Evolutionary conservation across 2,329 filamentous ascomycete species (phyloP).

Genomic region (Fusarium sp.): DNA sequence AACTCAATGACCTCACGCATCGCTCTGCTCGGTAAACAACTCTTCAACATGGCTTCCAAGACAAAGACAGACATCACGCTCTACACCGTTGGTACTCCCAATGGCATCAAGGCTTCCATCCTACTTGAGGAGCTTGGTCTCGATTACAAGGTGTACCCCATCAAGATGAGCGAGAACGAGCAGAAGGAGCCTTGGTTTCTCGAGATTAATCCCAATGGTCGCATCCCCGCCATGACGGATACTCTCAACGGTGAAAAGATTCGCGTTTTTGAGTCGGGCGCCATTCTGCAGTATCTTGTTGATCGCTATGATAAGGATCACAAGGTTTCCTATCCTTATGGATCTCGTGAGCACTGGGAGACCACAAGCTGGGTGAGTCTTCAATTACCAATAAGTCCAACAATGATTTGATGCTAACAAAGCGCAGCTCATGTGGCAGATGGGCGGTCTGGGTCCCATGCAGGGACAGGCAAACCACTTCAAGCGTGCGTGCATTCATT

Average conservation of each 20-base stretch:
- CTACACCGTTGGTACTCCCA: slow-evolving; percentile 86
- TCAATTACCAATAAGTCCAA: neutral
- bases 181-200: slow-evolving; percentile 91
- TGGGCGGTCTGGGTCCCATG: slow-evolving; percentile 85
- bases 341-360: slow-evolving; percentile 81
- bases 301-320: slow-evolving; percentile 84
- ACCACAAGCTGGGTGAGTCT: slow-evolving; percentile 77
- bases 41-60: slow-evolving; percentile 48
- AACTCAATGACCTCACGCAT: slow-evolving; percentile 42
- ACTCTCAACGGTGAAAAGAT: slow-evolving; percentile 81
- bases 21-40: slow-evolving; percentile 40
- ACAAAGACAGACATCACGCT: slow-evolving; percentile 75
- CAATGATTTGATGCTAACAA: slow-evolving; percentile 2
- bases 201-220: slow-evolving; percentile 91
- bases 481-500: slow-evolving; percentile 59
- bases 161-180: slow-evolving; percentile 79
- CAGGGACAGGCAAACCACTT: slow-evolving; percentile 88
- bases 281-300: slow-evolving; percentile 86
- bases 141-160: slow-evolving; percentile 78
- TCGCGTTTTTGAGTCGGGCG: slow-evolving; percentile 83
- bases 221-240: slow-evolving; percentile 89
- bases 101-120: slow-evolving; percentile 91
- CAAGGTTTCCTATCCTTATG: slow-evolving; percentile 83
- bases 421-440: slow-evolving; percentile 74
- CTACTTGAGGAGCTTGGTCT: slow-evolving; percentile 86